Conservation (phyloP, 225 moss, liverwort and hornwort species). For the Pseudoscleropodium purum region DNA sequence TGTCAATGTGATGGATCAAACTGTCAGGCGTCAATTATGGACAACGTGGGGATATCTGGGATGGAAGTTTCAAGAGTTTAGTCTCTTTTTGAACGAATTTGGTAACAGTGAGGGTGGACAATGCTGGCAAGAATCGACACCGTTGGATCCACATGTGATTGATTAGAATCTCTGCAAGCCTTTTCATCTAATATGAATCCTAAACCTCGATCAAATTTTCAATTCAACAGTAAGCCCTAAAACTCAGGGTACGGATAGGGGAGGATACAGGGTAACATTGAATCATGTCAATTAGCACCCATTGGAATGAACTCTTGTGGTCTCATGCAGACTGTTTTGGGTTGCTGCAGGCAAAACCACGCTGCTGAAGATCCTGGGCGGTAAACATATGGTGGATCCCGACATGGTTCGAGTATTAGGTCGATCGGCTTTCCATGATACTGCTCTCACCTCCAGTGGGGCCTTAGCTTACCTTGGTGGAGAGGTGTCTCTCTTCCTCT, state of each 20-base stretch:
- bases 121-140: background rate
- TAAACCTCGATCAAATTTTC: background rate
- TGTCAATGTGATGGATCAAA: background rate
- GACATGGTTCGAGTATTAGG: slow-evolving; percentile 85
- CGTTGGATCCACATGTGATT: background rate
- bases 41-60: background rate
- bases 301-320: background rate
- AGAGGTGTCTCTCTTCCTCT: slow-evolving; percentile 19
- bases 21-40: background rate
- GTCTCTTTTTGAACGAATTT: background rate
- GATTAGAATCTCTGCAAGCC: background rate
- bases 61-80: background rate
- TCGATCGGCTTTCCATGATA: slow-evolving; percentile 94
- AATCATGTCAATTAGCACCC: background rate
- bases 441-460: slow-evolving; percentile 67
- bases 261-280: background rate
- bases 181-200: background rate
- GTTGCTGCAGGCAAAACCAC: slow-evolving; percentile 72
- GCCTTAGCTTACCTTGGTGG: slow-evolving; percentile 87
- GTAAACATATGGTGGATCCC: slow-evolving; percentile 93
- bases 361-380: slow-evolving; percentile 77
- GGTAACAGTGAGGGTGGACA: background rate
- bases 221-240: background rate
- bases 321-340: background rate
- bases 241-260: no score